These are phyloP conservation scores for Teunomyces barrocoloradensis DNA, from an alignment of 805 yeast species.

Conservation along the genomic window DNA sequence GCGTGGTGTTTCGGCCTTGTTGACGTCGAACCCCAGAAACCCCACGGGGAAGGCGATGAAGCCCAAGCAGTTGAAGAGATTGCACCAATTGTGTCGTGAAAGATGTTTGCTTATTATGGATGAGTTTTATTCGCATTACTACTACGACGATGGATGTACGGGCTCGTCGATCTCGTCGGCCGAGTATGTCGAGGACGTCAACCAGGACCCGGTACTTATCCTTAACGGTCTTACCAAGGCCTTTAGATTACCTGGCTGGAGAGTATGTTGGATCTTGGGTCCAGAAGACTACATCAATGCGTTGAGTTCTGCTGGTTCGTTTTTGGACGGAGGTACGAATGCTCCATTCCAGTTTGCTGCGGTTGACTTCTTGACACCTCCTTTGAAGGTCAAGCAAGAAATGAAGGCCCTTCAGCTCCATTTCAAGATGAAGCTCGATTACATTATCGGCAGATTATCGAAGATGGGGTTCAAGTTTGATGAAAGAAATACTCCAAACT, in stretches of 20 bases:
- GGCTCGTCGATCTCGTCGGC: conserved; percentile 54
- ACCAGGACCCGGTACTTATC: conserved; percentile 56
- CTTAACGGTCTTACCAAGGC: conserved; percentile 61
- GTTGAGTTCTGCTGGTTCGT: conserved; percentile 57
- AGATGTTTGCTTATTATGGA: conserved; percentile 60
- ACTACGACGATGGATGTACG: conserved; percentile 51
- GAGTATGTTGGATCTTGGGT: conserved; percentile 62
- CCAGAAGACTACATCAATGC: conserved; percentile 59
- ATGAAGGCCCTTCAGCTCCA: conserved; percentile 58
- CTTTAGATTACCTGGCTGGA: conserved; percentile 63
- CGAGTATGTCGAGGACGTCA: conserved; percentile 51
- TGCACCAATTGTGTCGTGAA: conserved; percentile 53
- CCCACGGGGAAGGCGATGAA: conserved; percentile 59
- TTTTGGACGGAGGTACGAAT: conserved; percentile 59
- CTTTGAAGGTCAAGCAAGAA: conserved; percentile 44
- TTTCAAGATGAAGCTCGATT: conserved; percentile 57
- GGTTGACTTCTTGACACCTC: conserved; percentile 51
- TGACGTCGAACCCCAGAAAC: conserved; percentile 61
- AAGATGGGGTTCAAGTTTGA: conserved; percentile 55
- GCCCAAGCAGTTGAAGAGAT: conserved; percentile 42
- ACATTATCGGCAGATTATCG: conserved; percentile 45
- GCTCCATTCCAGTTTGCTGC: conserved; percentile 64
- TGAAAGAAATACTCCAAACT: conserved; percentile 46
- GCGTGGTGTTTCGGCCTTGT: conserved; percentile 56
- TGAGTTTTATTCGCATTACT: conserved; percentile 59